Base-by-base conservation (phyloP, 495 filamentous ascomycete genomes). In the Trichoderma orchidacearum region DNA sequence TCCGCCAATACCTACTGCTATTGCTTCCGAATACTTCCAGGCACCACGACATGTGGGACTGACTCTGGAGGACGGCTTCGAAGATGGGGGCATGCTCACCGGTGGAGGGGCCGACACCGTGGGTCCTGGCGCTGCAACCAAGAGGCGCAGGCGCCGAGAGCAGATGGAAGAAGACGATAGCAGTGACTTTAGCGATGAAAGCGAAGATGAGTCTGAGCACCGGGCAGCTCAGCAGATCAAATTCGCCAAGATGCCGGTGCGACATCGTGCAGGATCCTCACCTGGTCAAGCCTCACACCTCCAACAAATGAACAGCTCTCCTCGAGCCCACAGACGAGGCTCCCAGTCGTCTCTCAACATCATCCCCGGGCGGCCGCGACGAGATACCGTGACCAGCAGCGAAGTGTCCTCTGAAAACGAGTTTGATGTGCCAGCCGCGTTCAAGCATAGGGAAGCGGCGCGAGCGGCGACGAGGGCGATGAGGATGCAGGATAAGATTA, bases 111-210 rank as follows among this genome's bases (percentile, higher is more conserved):
- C 79, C 35, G 87, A 94, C 58, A 81, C 84, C 0, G 74, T 86
- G 29, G 88, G 86, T 1, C 86, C 87, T 7, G 82, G 80, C 48
- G 53, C 53, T 13, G 74, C 73, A 12, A 72, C 73, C 3, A 81
- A 79, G 66, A 71, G 82, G 36, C 73, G 75, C 13, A 72, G 83
- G 18, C 77, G 82, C 53, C 81, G 81, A 34, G 84, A 90, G 62
- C 87, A 92, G 59, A 81, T 87, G 64, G 92, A 96, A 56, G 93
- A 97, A 45, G 94, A 96, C 29, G 94, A 97, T 66, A 97, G 93
- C 66, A 95, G 90, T 65, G 93, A 97, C 66, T 70, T 96, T 58
- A 96, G 89, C 63, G 93, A 96, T 61, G 92, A 97, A 54, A 96
- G 90, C 62, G 93, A 98, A 51, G 92, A 96, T 30, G 90, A 95